Percentiles rank a stretch among this genome's conserved stretches.
Conservation (phyloP, 2,329 filamentous ascomycete species). For the Graphilbum fragrans region DNA sequence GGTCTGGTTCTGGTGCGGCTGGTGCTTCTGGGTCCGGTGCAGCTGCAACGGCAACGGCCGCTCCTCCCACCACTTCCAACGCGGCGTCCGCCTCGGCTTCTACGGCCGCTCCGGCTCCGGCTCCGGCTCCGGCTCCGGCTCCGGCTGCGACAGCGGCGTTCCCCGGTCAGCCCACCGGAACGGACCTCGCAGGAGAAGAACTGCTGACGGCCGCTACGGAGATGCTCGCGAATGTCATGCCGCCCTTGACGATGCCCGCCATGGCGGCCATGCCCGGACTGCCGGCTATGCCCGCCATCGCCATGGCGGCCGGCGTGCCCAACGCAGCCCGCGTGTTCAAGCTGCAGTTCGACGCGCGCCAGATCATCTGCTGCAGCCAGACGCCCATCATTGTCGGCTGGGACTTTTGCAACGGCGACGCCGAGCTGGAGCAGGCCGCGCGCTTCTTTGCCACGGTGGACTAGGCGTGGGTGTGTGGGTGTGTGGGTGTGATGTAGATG, state of each 20-base stretch:
- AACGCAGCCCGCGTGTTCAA: conserved; percentile 70
- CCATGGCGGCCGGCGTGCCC: conserved; percentile 32
- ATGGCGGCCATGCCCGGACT: neutral
- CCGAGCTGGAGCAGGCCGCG: conserved; percentile 64
- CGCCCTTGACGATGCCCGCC: no score
- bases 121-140: neutral
- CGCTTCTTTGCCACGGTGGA: conserved; percentile 62
- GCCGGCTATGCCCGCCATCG: conserved; percentile 29
- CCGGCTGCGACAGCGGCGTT: neutral
- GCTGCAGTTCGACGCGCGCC: conserved; percentile 84
- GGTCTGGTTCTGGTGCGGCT: neutral
- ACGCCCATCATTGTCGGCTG: conserved; percentile 87
- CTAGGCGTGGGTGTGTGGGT: conserved; percentile 16
- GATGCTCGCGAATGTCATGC: no score
- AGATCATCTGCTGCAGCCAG: conserved; percentile 91
- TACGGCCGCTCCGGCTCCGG: neutral
- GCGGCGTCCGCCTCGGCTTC: neutral
- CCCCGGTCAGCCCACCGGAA: no score
- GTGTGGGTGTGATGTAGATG: neutral
- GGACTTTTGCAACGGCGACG: conserved; percentile 89
- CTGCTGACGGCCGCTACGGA: no score
- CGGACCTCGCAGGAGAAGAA: no score
- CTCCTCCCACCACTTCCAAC: neutral
- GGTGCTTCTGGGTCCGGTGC: neutral
- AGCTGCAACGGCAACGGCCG: neutral